A percentile compares a stretch with the other conserved stretches of the same genome.
phyloP scores from a whole-genome alignment of 257 asterid species.

The Przewalskia tangutica region DNA sequence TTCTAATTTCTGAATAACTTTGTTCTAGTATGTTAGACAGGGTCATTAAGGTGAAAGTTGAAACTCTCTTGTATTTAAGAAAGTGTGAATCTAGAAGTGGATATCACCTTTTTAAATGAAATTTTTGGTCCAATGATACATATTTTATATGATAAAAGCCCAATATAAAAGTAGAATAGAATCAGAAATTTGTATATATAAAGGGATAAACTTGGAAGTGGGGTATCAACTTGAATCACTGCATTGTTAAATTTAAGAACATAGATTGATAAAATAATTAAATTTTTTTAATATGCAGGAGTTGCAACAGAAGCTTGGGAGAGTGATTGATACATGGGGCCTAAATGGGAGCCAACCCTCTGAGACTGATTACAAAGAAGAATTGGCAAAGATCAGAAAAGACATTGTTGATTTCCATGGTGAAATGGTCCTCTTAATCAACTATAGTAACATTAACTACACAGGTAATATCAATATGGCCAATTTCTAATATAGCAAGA shows the following conservation, averaged over 20 bases:
- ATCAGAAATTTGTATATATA: background rate
- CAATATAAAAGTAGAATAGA: background rate
- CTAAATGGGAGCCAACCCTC: constrained; percentile 37
- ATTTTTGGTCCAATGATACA: background rate
- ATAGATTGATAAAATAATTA: background rate
- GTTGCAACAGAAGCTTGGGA: constrained; percentile 58
- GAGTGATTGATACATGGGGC: constrained; percentile 41
- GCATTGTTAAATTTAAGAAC: no score
- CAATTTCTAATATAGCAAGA: background rate
- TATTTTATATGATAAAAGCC: background rate
- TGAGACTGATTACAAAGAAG: constrained; percentile 35
- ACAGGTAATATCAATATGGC: constrained; percentile 16
- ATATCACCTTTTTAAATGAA: background rate
- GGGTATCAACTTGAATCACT: background rate
- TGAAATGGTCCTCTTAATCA: constrained; percentile 83
- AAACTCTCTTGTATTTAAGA: background rate
- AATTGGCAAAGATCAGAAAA: constrained; percentile 57
- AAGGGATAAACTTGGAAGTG: background rate
- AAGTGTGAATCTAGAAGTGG: background rate
- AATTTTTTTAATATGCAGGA: constrained; percentile 42
- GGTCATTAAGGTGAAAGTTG: background rate
- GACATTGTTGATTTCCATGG: constrained; percentile 91
- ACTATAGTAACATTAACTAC: constrained; percentile 59
- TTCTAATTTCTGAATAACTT: background rate
- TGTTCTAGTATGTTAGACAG: background rate